A percentile compares a stretch with the other conserved stretches of the same genome.
Conservation (phyloP, 176 grass and related monocot genomes). For the Otatea glauca region DNA sequence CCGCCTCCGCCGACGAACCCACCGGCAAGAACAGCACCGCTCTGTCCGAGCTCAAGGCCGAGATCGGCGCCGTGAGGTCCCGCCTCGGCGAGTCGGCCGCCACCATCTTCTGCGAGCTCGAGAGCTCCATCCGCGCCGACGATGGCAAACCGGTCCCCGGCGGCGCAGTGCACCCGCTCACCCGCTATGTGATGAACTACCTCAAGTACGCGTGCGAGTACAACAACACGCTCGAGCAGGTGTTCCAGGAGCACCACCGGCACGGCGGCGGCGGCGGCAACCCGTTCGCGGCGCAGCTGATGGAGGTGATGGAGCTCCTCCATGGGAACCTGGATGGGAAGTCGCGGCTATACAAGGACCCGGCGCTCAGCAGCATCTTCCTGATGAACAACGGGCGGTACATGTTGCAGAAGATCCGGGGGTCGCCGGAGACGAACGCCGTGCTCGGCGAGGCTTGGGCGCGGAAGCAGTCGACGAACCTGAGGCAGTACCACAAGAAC, state of each 20-base stretch:
- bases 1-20: not conserved
- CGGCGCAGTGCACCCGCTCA: slow-evolving; percentile 90
- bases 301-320: slow-evolving; percentile 83
- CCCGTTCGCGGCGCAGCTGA: slow-evolving; percentile 73
- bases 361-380: slow-evolving; percentile 71
- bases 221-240: slow-evolving; percentile 87
- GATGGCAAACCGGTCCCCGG: slow-evolving; percentile 61
- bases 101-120: slow-evolving; percentile 82
- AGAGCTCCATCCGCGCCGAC: slow-evolving; percentile 88
- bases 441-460: slow-evolving; percentile 79
- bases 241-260: slow-evolving; percentile 68
- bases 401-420: slow-evolving; percentile 87
- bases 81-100: slow-evolving; percentile 65
- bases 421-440: slow-evolving; percentile 62
- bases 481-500: slow-evolving; percentile 94
- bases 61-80: slow-evolving; percentile 49
- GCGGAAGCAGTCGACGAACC: slow-evolving; percentile 64
- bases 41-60: slow-evolving; percentile 55
- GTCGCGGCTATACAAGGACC: slow-evolving; percentile 83
- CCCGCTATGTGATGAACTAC: slow-evolving; percentile 97
- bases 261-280: not conserved
- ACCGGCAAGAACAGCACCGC: not conserved
- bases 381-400: slow-evolving; percentile 99
- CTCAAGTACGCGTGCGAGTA: slow-evolving; percentile 85
- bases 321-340: slow-evolving; percentile 70